Evolutionary conservation across 2,329 filamentous ascomycete genomes (phyloP).

Genomic region (Aspergillus sp.): DNA sequence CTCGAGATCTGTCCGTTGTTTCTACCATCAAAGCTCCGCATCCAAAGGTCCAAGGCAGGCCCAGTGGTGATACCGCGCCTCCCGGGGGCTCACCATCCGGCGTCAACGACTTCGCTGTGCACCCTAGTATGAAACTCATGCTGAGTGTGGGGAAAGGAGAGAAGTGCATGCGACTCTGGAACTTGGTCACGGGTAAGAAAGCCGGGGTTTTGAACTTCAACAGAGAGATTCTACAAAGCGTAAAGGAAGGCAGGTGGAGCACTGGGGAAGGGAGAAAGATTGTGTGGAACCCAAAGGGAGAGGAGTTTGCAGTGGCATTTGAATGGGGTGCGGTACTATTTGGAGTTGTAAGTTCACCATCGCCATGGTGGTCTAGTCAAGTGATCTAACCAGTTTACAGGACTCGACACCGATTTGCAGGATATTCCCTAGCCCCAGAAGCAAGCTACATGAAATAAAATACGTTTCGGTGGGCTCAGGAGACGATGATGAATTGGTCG

Average conservation of each 20-base stretch:
- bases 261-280: slow-evolving; percentile 82
- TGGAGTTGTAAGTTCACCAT: slow-evolving; percentile 59
- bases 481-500: slow-evolving; percentile 60
- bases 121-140: slow-evolving; percentile 96
- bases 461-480: slow-evolving; percentile 60
- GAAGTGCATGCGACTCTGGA: slow-evolving; percentile 91
- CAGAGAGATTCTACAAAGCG: slow-evolving; percentile 67
- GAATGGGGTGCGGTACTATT: slow-evolving; percentile 83
- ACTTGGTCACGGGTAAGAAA: slow-evolving; percentile 93
- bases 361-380: not conserved
- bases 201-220: slow-evolving; percentile 87
- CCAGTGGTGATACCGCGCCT: slow-evolving; percentile 85
- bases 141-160: slow-evolving; percentile 88
- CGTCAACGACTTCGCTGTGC: slow-evolving; percentile 91
- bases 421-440: slow-evolving; percentile 65
- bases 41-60: slow-evolving; percentile 74
- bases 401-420: slow-evolving; percentile 79
- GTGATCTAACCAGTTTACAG: slow-evolving; percentile 26
- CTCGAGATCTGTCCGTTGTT: slow-evolving; percentile 84
- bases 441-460: slow-evolving; percentile 79
- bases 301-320: slow-evolving; percentile 87
- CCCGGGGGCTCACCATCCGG: slow-evolving; percentile 79
- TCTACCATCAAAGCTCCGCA: slow-evolving; percentile 86
- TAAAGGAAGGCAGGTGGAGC: slow-evolving; percentile 73
- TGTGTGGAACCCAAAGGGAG: slow-evolving; percentile 72